A percentile compares a stretch with the other conserved stretches of the same genome.
These are phyloP conservation scores for Pseudozyma sp. DNA, from an alignment of 1,284 basidiomycete species.

Conservation along the genomic window DNA sequence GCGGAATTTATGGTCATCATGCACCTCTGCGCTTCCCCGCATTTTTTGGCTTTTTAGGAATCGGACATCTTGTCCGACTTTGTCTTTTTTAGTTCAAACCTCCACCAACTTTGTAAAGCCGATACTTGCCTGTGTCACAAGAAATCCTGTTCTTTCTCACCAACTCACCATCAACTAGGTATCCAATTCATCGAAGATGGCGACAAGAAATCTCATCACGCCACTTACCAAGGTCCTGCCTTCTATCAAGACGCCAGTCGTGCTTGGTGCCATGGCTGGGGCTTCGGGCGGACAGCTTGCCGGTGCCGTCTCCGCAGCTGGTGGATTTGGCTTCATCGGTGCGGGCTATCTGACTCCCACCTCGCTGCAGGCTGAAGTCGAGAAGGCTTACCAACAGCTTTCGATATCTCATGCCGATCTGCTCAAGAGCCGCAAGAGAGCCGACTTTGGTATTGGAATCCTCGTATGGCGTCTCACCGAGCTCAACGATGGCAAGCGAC, in stretches of 20 bases:
- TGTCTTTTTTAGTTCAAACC: not conserved
- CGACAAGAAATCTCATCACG: slow-evolving; percentile 29
- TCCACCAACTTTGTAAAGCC: slow-evolving; percentile 11
- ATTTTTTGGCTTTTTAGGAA: not conserved
- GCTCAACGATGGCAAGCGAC: slow-evolving; percentile 42
- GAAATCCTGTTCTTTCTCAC: not conserved
- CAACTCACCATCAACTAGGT: not conserved
- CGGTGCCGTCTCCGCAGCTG: slow-evolving; percentile 54
- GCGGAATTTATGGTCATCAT: slow-evolving; percentile 28
- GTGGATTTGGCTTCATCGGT: slow-evolving; percentile 66
- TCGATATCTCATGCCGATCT: slow-evolving; percentile 20
- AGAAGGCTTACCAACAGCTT: slow-evolving; percentile 30
- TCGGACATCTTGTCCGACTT: slow-evolving; percentile 6
- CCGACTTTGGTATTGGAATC: slow-evolving; percentile 62
- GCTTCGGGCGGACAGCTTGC: slow-evolving; percentile 62
- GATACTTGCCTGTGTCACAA: not conserved
- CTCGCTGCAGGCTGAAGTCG: slow-evolving; percentile 44
- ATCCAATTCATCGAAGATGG: slow-evolving; percentile 10
- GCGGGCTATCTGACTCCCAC: slow-evolving; percentile 57
- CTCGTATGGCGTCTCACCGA: slow-evolving; percentile 61
- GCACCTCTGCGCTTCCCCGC: slow-evolving; percentile 14
- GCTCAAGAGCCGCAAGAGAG: slow-evolving; percentile 16
- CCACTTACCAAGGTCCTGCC: slow-evolving; percentile 29
- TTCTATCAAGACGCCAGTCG: slow-evolving; percentile 49
- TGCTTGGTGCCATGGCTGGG: slow-evolving; percentile 63